Evolutionary conservation across 495 filamentous ascomycete genomes (phyloP), one percentile per base, ranked within the genome.

Genomic region (Friedmanniomyces simplex): DNA sequence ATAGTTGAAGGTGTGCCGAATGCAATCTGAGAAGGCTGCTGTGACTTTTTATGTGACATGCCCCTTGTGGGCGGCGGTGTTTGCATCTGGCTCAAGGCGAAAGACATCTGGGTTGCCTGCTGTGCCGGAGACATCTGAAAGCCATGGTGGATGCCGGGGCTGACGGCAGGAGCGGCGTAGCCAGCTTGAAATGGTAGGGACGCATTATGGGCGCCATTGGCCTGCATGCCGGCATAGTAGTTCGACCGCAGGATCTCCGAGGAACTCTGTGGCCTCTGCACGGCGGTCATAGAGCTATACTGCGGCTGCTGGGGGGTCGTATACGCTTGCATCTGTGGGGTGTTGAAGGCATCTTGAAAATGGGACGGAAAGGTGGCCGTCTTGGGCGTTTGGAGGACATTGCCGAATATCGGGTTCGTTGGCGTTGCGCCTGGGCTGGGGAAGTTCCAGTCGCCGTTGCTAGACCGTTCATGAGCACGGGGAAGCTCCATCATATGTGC

Each of bases 61-160:
- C 79, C 80, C 66, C 81, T 77, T 34, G 81, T 84, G 0, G 82
- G 82, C 41, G 82, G 82, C 14, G 82, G 82, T 18, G 82, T 86
- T 68, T 84, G 81, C 73, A 84, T 84, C 2, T 79, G 82, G 25
- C 76, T 59, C 3, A 69, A 67, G 58, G 71, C 67, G 58, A 12
- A 67, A 57, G 6, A 67, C 69, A 53, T 69, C 51, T 57, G 46
- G 50, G 46, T 53, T 21, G n/a, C 28, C 28, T 24, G 58, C 34
- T 50, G 55, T 11, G 34, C 43, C 7, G 48, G 46, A 7, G 55
- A 52, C 1, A 34, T 22, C 18, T 54, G 55, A 7, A 47, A 24
- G n/a, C 41, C 37, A 24, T 26, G 26, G 18, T 42, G 37, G 11
- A 39, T 37, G 53, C 36, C 43, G 34, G 50, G 59, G 39, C 34